phyloP scores from a whole-genome alignment of 108 stramenopile species.

The Nitzschia sp. region DNA sequence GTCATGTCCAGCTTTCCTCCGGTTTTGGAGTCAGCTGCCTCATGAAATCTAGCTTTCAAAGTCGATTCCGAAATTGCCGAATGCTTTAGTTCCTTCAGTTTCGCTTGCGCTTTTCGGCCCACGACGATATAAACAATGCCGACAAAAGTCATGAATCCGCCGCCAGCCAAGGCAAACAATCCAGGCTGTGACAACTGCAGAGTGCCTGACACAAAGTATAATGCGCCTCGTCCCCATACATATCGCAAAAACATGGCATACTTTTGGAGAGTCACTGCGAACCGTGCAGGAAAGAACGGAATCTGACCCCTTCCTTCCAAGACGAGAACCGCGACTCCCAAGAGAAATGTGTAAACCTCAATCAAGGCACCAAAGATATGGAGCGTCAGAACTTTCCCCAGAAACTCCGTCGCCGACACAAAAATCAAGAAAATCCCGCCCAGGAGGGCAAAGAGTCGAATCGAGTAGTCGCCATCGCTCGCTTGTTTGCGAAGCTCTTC shows the following conservation, averaged over 20 bases:
- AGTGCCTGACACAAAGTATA: constrained; percentile 60
- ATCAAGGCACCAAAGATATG: constrained; percentile 43
- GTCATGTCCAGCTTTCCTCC: constrained; percentile 36
- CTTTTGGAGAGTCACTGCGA: constrained; percentile 29
- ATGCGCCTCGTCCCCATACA: constrained; percentile 53
- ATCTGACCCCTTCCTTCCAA: constrained; percentile 32
- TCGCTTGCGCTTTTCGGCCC: constrained; percentile 41
- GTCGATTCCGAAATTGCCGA: constrained; percentile 31
- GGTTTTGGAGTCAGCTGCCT: constrained; percentile 31
- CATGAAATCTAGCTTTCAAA: constrained; percentile 37
- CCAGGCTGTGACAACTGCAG: constrained; percentile 44
- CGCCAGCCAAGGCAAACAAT: constrained; percentile 27
- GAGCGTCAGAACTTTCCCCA: constrained; percentile 35
- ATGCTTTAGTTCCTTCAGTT: constrained; percentile 45
- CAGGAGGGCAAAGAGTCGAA: constrained; percentile 45
- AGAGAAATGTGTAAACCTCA: constrained; percentile 44
- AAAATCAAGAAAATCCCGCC: constrained; percentile 46
- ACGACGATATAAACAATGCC: constrained; percentile 50
- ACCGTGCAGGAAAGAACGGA: constrained; percentile 17
- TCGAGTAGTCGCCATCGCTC: constrained; percentile 41
- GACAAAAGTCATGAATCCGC: constrained; percentile 53
- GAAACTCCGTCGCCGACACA: constrained; percentile 27
- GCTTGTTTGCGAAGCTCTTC: constrained; percentile 24
- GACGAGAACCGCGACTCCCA: constrained; percentile 42
- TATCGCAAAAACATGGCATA: constrained; percentile 59